Percentiles rank a stretch among this genome's conserved stretches.
phyloP scores from a whole-genome alignment of 2,329 filamentous ascomycete genomes.

The Verticillium nubilum region DNA sequence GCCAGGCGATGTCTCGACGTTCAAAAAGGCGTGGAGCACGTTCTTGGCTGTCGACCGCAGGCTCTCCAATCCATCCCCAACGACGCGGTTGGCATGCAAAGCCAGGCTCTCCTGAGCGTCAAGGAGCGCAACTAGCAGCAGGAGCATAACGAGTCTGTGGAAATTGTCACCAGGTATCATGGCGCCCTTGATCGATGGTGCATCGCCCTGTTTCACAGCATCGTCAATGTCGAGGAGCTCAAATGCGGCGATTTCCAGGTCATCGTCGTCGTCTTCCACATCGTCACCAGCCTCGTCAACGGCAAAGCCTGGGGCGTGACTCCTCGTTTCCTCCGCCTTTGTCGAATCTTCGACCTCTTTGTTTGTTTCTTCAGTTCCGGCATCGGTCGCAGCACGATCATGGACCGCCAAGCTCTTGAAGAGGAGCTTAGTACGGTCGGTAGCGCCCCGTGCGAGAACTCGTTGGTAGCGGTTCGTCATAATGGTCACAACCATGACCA shows the following conservation, averaged over 20 bases:
- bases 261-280: constrained; percentile 48
- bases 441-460: constrained; percentile 53
- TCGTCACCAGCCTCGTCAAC: constrained; percentile 39
- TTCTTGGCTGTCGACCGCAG: constrained; percentile 58
- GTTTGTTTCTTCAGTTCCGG: constrained; percentile 8
- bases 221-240: constrained; percentile 62
- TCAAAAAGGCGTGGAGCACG: constrained; percentile 60
- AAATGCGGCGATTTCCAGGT: constrained; percentile 63
- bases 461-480: constrained; percentile 64
- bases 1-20: constrained; percentile 58
- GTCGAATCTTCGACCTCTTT: constrained; percentile 4
- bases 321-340: constrained; percentile 8
- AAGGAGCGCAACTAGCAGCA: constrained; percentile 62
- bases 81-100: constrained; percentile 50
- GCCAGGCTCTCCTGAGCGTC: constrained; percentile 60
- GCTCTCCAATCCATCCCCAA: constrained; percentile 49
- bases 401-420: constrained; percentile 70
- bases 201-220: constrained; percentile 48
- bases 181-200: constrained; percentile 50
- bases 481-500: constrained; percentile 68
- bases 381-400: constrained; percentile 49
- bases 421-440: constrained; percentile 57
- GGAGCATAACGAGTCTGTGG: constrained; percentile 62
- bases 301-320: constrained; percentile 34
- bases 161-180: constrained; percentile 72